Base-by-base conservation (phyloP, 2,329 filamentous ascomycete species). In the Pestalotiopsis sp. region DNA sequence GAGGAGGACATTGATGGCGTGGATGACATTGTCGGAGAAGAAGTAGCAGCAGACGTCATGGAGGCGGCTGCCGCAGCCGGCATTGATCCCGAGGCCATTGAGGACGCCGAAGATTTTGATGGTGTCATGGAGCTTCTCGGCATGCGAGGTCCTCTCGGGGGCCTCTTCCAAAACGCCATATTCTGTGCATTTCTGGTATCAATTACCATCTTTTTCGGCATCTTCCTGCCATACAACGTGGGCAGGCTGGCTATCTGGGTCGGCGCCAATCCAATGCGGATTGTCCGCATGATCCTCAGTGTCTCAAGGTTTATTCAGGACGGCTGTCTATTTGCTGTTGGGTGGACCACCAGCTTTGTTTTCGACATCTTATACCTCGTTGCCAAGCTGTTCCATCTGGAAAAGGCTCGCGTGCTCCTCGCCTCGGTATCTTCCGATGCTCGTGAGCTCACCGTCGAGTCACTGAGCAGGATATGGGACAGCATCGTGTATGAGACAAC, bases 81-180 rank as follows among this genome's bases (percentile, higher is more conserved):
- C 9, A 82, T 95, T 44, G 93, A 97, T 66, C 86, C 89, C 66
- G 91, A 93, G 72, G 91, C 90, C 10, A 86, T 94, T 56, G 92
- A 94, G 57, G 92, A 98, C 72, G 92, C 92, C 10, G 96, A 99
- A 79, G 96, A 99, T 75, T 89, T 99, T 17, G 96, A 99, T 77
- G 96, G 96, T 0, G 93, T 99, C 65, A 90, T 99, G 83, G 96
- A 99, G 78, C 88, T 99, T 17, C 92, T 99, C 68, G 96, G 96
- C 48, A 97, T 99, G 92, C 93, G 97, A 75, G 96, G 96, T 0
- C 96, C 96, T 0, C 85, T 99, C 3, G 91, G 92, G 14, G 94
- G 94, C 2, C 86, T 99, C 5, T 89, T 98, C 72, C 96, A 99
- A 75, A 99, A 99, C 73, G 94, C 93, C 66, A 90, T 98, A 17